phyloP scores from a whole-genome alignment of 345 rosid genomes.

The Raphanus sativus region DNA sequence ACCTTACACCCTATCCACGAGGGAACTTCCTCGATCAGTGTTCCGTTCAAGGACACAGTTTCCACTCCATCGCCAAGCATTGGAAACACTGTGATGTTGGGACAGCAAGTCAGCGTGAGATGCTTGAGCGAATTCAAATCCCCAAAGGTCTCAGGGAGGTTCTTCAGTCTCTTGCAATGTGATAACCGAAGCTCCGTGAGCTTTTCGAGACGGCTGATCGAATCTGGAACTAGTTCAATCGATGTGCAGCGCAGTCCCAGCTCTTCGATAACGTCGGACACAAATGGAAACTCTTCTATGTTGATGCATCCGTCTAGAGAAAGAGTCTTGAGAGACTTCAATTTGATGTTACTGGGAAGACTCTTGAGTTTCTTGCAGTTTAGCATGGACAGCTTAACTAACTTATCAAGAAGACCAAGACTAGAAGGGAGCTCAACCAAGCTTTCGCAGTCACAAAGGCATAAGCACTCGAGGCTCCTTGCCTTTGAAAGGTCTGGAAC shows the following conservation, averaged over 20 bases:
- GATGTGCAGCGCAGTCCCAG: constrained; percentile 20
- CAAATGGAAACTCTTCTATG: constrained; percentile 23
- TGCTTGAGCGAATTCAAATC: constrained; percentile 4
- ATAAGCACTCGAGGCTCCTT: constrained; percentile 15
- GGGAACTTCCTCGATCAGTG: constrained; percentile 23
- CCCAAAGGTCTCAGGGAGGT: constrained; percentile 32
- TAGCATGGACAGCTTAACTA: constrained; percentile 19
- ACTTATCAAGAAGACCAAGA: constrained; percentile 17
- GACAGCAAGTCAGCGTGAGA: constrained; percentile 12
- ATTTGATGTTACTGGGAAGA: not conserved
- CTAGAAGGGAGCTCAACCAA: constrained; percentile 29
- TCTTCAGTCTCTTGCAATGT: constrained; percentile 23
- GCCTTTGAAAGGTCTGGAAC: constrained; percentile 32
- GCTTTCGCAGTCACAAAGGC: constrained; percentile 16
- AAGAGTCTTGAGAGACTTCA: constrained; percentile 5
- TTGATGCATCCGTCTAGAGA: constrained; percentile 25
- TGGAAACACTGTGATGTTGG: constrained; percentile 24
- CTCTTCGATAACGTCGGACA: constrained; percentile 18
- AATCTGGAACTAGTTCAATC: constrained; percentile 19
- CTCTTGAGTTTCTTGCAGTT: constrained; percentile 24
- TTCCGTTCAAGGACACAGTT: not conserved
- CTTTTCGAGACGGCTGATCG: not conserved
- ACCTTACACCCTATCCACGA: constrained; percentile 13
- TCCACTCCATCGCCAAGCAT: constrained; percentile 11
- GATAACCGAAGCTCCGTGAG: not conserved